Evolutionary conservation across 2,329 filamentous ascomycete species (phyloP), one percentile per base, ranked within the genome.

Genomic region (Thelonectria rubi): DNA sequence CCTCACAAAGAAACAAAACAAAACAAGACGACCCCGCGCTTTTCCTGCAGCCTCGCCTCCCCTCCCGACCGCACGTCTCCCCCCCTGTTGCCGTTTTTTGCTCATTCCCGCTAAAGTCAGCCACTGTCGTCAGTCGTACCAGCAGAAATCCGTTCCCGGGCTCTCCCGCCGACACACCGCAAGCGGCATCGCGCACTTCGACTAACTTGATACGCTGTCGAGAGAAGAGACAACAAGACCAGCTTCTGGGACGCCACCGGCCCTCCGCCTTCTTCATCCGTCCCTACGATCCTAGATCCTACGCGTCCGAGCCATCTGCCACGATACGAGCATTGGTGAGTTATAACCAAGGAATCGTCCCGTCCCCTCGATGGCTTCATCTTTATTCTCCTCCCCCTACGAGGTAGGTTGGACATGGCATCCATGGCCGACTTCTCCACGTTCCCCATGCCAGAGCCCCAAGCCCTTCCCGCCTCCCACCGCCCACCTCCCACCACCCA

Each of bases 81-180:
- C 45, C 52, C 54, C 48, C 57, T 21, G 37, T 47, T 60, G 18
- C 55, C 61, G 53, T 61, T 65, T 64, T 52, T 52, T 55, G 32
- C 54, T 48, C 66, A 21, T 63, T 67, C 63, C 60, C 64, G 66
- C 68, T 69, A 70, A 62, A 62, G 37, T 60, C 65, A 71, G 69
- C 69, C 69, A 71, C 69, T 65, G 57, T 70, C 69, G 69, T 71
- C 69, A 71, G 66, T 70, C 51, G 64, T 71, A 64, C 63, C 65
- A 71, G 63, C 54, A 65, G 43, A 40, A 58, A 64, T 34, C 60
- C 60, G 52, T 54, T 58, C 60, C 69, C 69, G 69, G 69, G 69
- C 63, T 70, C 69, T 69, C 69, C 69, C 68, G 66, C 67, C 63
- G 61, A 67, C 26, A 53, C 60, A 50, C 54, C 46, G 30, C 46